Evolutionary conservation across 2,329 filamentous ascomycete species (phyloP), one percentile per base, ranked within the genome.

Genomic region (Verticillium dahliae): DNA sequence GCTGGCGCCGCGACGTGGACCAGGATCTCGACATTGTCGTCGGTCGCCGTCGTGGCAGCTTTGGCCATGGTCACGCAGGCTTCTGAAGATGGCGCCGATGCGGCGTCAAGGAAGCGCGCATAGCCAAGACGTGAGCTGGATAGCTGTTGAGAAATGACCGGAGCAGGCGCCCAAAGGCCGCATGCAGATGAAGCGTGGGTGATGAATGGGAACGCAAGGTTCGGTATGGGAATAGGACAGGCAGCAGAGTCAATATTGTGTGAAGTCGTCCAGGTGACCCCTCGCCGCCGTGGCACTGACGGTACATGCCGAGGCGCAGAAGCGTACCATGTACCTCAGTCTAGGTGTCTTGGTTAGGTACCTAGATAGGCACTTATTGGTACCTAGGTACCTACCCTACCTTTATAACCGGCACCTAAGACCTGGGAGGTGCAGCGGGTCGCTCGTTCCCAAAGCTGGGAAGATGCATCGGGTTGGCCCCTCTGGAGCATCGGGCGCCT

Each of bases 1-100:
- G 80, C 79, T 6, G 82, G 80, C 35, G 83, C 84, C 11, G 79
- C 71, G 61, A 84, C 77, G 69, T 86, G 84, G 58, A 85, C 78
- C 55, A 86, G 75, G 55, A 86, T 82, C 71, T 86, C 83, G 59
- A 78, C 74, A 62, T 79, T 72, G 57, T 61, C 60, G 54, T 18
- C 33, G 7, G 15, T 56, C 27, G 45, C 22, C 22, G 45, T 11
- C n/a, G 9, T n/a, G 45, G n/a, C 18, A 9, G 45, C 18, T n/a
- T 52, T 10, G n/a, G 45, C 45, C 45, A 52, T 52, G 18, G n/a
- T 52, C 45, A 52, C 7, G 45, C 7, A 22, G 45, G 18, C 18
- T n/a, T 52, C 10, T 22, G 45, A 18, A 22, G 45, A 27, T 22
- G 6, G 18, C 45, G 45, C 45, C n/a, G 45, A 52, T 52, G 45